Conservation (phyloP, 2,329 filamentous ascomycete species). For the Phyllosticta capitalensis region DNA sequence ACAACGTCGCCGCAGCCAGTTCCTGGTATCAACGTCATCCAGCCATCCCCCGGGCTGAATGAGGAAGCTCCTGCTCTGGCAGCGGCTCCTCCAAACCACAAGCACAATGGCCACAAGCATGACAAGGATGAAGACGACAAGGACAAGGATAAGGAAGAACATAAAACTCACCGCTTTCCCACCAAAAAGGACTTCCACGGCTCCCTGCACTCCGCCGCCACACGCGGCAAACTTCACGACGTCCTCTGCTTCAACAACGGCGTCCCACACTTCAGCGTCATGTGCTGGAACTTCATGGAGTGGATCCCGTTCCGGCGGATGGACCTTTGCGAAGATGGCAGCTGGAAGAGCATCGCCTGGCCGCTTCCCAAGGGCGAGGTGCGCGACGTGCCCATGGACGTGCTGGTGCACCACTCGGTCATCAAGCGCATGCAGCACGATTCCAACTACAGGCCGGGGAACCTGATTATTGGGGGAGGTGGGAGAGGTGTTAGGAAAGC, state of each 20-base stretch:
- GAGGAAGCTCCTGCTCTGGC: neutral
- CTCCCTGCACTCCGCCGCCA: constrained; percentile 49
- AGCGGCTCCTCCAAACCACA: neutral
- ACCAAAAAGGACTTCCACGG: constrained; percentile 41
- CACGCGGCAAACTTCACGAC: constrained; percentile 54
- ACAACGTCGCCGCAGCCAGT: constrained; percentile 8
- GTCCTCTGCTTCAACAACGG: constrained; percentile 58
- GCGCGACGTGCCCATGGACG: constrained; percentile 62
- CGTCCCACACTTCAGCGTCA: constrained; percentile 44
- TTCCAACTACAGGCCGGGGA: constrained; percentile 60
- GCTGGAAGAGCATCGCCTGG: constrained; percentile 74
- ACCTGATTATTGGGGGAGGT: constrained; percentile 70
- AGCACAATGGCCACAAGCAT: neutral
- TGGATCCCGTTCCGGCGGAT: constrained; percentile 73
- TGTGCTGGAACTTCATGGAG: constrained; percentile 70
- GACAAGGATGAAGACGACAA: neutral
- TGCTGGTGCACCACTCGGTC: constrained; percentile 63
- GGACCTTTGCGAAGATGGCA: constrained; percentile 63
- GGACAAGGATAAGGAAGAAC: neutral
- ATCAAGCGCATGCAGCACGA: constrained; percentile 61
- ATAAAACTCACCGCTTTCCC: neutral
- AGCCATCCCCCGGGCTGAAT: constrained; percentile 11
- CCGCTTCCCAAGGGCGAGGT: constrained; percentile 69
- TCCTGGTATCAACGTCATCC: constrained; percentile 25
- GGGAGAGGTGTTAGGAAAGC: constrained; percentile 58